These are phyloP conservation scores for Stemphylium vesicarium DNA, from an alignment of 2,329 filamentous ascomycete species.

Conservation along the genomic window DNA sequence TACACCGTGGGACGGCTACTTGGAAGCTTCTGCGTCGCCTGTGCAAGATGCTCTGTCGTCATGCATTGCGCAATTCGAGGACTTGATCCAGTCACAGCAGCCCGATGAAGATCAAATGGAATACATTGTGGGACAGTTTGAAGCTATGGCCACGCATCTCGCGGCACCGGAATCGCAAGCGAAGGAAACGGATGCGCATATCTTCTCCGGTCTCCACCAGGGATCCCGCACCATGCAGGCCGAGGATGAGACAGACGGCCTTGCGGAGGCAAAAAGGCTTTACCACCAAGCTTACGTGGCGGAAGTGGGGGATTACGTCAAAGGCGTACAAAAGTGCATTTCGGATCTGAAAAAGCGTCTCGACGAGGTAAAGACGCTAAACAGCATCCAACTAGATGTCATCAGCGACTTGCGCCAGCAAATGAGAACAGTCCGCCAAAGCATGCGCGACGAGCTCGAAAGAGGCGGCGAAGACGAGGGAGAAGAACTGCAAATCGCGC, in stretches of 20 bases:
- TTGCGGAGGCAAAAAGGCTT: constrained; percentile 4
- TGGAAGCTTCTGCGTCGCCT: constrained; percentile 29
- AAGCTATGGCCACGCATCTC: constrained; percentile 40
- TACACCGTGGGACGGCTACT: constrained; percentile 34
- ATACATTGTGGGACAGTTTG: constrained; percentile 42
- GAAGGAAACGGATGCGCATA: constrained; percentile 24
- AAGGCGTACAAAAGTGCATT: constrained; percentile 33
- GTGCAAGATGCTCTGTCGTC: constrained; percentile 42
- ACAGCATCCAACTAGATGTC: constrained; percentile 41
- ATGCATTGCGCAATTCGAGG: constrained; percentile 40
- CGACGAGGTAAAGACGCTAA: constrained; percentile 44
- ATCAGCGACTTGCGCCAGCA: constrained; percentile 38
- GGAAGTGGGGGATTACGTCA: constrained; percentile 36
- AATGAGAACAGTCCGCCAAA: constrained; percentile 23
- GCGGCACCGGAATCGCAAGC: constrained; percentile 36
- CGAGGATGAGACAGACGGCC: constrained; percentile 1
- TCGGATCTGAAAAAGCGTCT: constrained; percentile 37
- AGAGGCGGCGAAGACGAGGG: neutral
- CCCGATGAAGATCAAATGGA: constrained; percentile 45
- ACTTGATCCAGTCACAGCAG: constrained; percentile 37
- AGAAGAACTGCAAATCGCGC: constrained; percentile 2
- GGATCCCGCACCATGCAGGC: constrained; percentile 9
- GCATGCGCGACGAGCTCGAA: constrained; percentile 17
- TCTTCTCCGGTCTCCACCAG: constrained; percentile 22
- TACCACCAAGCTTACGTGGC: constrained; percentile 30